phyloP scores from a whole-genome alignment of 306 rosid species.

The Gleditsia sinensis region DNA sequence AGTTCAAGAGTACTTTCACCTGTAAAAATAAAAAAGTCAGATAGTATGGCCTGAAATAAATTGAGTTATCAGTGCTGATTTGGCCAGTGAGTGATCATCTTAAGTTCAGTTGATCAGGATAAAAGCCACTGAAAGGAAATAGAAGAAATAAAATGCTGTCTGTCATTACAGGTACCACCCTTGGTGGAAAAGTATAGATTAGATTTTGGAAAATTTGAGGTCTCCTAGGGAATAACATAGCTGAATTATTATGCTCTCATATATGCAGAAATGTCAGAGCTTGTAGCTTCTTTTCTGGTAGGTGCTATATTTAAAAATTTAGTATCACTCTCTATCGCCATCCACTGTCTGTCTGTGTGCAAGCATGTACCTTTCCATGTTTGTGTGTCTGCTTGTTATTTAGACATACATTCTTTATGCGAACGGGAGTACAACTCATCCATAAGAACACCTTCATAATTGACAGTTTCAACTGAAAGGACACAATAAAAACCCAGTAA shows the following conservation, averaged over 20 bases:
- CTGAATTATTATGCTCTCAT: not conserved
- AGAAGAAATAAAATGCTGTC: not conserved
- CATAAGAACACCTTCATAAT: not conserved
- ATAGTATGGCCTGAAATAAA: not conserved
- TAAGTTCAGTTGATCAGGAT: not conserved
- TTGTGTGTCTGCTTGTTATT: constrained; percentile 9
- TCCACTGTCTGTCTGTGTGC: not conserved
- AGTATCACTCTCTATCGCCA: not conserved
- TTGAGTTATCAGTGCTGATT: constrained; percentile 6
- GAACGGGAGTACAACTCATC: constrained; percentile 6
- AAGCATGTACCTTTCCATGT: not conserved
- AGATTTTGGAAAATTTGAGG: constrained; percentile 6
- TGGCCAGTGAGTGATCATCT: not conserved
- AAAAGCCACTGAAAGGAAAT: not conserved
- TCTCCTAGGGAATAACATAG: not conserved
- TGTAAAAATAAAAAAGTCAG: not conserved
- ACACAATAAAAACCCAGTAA: not conserved
- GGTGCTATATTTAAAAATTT: not conserved
- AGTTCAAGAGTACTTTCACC: constrained; percentile 11
- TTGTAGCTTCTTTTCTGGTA: constrained; percentile 1
- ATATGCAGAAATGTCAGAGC: not conserved
- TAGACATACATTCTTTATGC: not conserved
- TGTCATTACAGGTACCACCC: not conserved
- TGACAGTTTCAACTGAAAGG: not conserved
- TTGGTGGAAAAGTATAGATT: constrained; percentile 2